These are phyloP conservation scores for Mycena leptocephala DNA, from an alignment of 768 basidiomycete species.

Conservation along the genomic window DNA sequence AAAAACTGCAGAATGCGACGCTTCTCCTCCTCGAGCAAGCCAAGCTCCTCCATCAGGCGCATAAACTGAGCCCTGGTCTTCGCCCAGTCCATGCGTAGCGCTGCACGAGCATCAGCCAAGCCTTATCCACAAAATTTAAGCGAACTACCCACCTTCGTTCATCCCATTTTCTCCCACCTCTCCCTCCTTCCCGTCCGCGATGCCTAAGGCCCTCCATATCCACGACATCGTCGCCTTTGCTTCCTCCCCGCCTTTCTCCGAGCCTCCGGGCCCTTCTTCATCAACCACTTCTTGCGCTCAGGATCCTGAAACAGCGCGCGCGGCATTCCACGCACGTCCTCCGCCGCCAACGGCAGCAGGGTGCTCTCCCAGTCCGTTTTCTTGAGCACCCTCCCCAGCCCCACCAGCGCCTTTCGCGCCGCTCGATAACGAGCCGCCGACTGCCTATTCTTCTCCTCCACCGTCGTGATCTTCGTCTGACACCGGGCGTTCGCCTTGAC, in stretches of 20 bases:
- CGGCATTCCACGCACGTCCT: slow-evolving; percentile 17
- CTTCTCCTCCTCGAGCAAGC: slow-evolving; percentile 32
- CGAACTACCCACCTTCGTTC: background rate
- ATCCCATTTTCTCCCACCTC: background rate
- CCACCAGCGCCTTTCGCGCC: slow-evolving; percentile 2
- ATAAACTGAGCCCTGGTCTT: background rate
- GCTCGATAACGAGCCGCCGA: background rate
- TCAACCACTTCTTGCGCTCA: slow-evolving; percentile 1
- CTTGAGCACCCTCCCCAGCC: slow-evolving; percentile 21
- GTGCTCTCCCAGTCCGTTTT: slow-evolving; percentile 36
- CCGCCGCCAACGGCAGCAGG: slow-evolving; percentile 28
- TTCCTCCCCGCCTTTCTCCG: background rate
- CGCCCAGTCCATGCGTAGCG: slow-evolving; percentile 27
- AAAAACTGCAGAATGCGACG: slow-evolving; percentile 22
- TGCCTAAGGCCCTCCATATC: background rate
- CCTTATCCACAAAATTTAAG: background rate
- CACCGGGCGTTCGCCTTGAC: slow-evolving; percentile 44
- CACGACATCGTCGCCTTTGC: slow-evolving; percentile 5
- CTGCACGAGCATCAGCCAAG: background rate
- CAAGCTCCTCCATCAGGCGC: slow-evolving; percentile 14
- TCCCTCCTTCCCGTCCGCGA: background rate
- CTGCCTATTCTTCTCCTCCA: background rate
- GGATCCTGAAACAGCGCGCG: slow-evolving; percentile 5
- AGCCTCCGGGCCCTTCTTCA: background rate
- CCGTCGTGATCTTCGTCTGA: slow-evolving; percentile 30